A percentile compares a stretch with the other conserved stretches of the same genome.
Evolutionary conservation across 805 yeast species (phyloP).

Genomic region (Ogataea kodamae): DNA sequence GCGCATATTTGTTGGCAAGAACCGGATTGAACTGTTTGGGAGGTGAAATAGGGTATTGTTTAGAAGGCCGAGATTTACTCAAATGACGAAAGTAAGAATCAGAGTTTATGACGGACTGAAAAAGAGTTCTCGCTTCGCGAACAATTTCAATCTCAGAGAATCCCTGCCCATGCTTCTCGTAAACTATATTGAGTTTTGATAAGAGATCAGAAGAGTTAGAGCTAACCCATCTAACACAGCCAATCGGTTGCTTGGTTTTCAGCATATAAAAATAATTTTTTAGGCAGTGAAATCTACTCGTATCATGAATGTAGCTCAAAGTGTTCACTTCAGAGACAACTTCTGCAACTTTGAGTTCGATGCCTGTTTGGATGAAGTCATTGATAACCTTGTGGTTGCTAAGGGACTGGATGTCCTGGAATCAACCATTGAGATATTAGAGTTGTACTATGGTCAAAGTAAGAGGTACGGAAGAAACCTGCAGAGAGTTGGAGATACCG

Average conservation of each 20-base stretch:
- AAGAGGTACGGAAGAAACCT: slow-evolving; percentile 1
- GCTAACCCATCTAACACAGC: too few species aligned
- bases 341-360: slow-evolving; percentile 12
- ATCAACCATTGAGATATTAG: slow-evolving; percentile 14
- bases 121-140: too few species aligned
- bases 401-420: slow-evolving; percentile 10
- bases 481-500: neutral
- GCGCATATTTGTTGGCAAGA: slow-evolving; percentile 10
- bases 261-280: slow-evolving; percentile 2
- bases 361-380: slow-evolving; percentile 10
- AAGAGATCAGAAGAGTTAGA: too few species aligned
- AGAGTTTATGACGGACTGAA: too few species aligned
- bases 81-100: too few species aligned
- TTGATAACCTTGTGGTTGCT: slow-evolving; percentile 11
- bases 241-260: neutral
- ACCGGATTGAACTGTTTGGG: slow-evolving; percentile 1
- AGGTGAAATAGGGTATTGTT: slow-evolving; percentile 8
- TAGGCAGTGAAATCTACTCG: slow-evolving; percentile 3
- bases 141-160: too few species aligned
- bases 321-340: slow-evolving; percentile 17
- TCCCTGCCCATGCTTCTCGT: too few species aligned
- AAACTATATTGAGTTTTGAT: too few species aligned
- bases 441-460: slow-evolving; percentile 8
- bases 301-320: slow-evolving; percentile 20
- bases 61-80: slow-evolving; percentile 5